These are phyloP conservation scores for Vicia faba DNA, from an alignment of 306 rosid species.

Conservation along the genomic window DNA sequence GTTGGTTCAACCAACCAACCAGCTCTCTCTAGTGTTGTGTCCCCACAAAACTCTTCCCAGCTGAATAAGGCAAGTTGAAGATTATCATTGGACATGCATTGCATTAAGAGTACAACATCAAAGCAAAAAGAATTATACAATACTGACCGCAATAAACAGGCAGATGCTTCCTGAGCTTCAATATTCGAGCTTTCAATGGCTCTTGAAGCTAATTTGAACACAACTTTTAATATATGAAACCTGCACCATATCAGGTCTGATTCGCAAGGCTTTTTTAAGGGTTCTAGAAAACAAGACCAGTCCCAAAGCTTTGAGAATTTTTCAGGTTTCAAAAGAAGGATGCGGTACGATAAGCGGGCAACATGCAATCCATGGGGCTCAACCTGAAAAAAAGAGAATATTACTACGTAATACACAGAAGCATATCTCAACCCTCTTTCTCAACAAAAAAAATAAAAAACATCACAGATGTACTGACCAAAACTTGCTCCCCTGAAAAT, in stretches of 20 bases:
- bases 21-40: constrained; percentile 69
- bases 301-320: constrained; percentile 70
- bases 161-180: constrained; percentile 53
- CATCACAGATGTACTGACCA: constrained; percentile 48
- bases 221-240: constrained; percentile 53
- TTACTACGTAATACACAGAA: constrained; percentile 8
- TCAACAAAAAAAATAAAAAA: neutral
- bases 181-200: constrained; percentile 50
- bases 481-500: constrained; percentile 40
- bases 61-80: constrained; percentile 52
- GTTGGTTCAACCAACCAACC: constrained; percentile 55
- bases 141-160: constrained; percentile 70
- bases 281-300: constrained; percentile 72
- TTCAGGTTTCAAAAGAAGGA: constrained; percentile 59
- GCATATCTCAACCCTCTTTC: constrained; percentile 6
- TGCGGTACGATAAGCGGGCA: constrained; percentile 68
- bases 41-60: constrained; percentile 85
- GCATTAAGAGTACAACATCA: constrained; percentile 15
- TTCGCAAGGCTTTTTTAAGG: constrained; percentile 34
- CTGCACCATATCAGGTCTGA: constrained; percentile 71
- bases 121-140: constrained; percentile 13
- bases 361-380: constrained; percentile 44
- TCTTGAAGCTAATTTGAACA: constrained; percentile 58
- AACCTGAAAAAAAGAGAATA: constrained; percentile 38
- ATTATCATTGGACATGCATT: constrained; percentile 24